Evolutionary conservation across 78 protist species (phyloP).

Genomic region (Pelomyxa schiedti): DNA sequence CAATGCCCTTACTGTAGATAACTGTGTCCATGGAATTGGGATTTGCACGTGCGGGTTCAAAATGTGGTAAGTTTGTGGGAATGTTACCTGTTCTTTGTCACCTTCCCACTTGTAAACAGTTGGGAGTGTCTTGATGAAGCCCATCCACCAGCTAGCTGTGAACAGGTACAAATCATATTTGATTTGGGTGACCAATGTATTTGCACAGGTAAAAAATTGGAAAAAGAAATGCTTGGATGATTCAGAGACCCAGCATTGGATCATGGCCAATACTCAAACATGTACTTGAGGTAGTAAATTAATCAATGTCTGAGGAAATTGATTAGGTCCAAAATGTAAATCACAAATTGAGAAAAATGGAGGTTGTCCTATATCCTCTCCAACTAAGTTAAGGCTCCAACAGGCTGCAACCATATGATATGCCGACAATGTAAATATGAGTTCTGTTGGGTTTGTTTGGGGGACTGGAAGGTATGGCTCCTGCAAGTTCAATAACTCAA

Average conservation of each 20-base stretch:
- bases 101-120: background rate
- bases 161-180: background rate
- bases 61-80: background rate
- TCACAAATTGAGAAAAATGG: conserved; percentile 8
- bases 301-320: background rate
- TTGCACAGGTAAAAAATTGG: background rate
- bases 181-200: background rate
- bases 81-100: background rate
- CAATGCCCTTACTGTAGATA: background rate
- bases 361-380: background rate
- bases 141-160: background rate
- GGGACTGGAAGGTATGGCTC: conserved; percentile 14
- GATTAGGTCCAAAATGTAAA: background rate
- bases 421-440: background rate
- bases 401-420: conserved; percentile 2
- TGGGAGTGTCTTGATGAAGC: background rate
- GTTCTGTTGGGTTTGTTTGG: conserved; percentile 8
- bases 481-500: too few species aligned
- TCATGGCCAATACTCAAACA: background rate
- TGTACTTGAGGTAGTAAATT: background rate
- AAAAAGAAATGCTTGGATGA: conserved; percentile 1
- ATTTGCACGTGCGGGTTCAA: background rate
- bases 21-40: background rate
- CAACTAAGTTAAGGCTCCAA: background rate
- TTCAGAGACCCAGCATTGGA: background rate